Conservation (phyloP, 805 yeast species). For the Metschnikowia corniflorae region DNA sequence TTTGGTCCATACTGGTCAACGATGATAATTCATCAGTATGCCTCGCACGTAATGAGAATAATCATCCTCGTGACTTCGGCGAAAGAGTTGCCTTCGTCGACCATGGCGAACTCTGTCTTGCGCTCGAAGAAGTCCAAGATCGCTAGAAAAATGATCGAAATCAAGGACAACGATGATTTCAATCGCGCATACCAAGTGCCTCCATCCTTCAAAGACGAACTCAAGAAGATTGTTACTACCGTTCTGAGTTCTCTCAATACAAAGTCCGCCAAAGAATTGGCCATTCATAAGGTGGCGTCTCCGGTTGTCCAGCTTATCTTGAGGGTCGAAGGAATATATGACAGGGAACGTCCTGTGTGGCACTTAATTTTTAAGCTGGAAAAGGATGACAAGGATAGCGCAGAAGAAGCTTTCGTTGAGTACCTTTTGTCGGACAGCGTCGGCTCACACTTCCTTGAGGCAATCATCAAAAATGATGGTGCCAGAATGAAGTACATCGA, state of each 20-base stretch:
- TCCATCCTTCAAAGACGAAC: constrained; percentile 56
- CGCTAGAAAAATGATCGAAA: constrained; percentile 91
- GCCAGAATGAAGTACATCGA: constrained; percentile 64
- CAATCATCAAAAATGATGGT: constrained; percentile 57
- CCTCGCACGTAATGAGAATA: constrained; percentile 82
- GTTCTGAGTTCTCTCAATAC: constrained; percentile 36
- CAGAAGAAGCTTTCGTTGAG: constrained; percentile 79
- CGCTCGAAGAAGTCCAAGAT: constrained; percentile 81
- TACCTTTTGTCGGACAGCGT: constrained; percentile 79
- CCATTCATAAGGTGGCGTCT: constrained; percentile 78
- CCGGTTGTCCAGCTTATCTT: constrained; percentile 80
- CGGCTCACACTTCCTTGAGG: constrained; percentile 90
- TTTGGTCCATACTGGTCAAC: constrained; percentile 53
- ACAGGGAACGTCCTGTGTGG: constrained; percentile 70
- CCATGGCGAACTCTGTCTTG: constrained; percentile 63
- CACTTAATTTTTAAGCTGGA: constrained; percentile 54
- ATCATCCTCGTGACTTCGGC: constrained; percentile 72
- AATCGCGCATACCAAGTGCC: constrained; percentile 68
- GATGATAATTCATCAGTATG: constrained; percentile 74
- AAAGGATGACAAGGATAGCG: constrained; percentile 47
- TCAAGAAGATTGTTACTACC: constrained; percentile 46
- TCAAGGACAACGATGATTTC: constrained; percentile 73
- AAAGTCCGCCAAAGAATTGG: constrained; percentile 57
- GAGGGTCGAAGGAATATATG: constrained; percentile 77
- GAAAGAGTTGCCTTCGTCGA: constrained; percentile 69